Percentiles rank a stretch among this genome's conserved stretches.
phyloP scores from a whole-genome alignment of 495 filamentous ascomycete species.

The Tuber aestivum region DNA sequence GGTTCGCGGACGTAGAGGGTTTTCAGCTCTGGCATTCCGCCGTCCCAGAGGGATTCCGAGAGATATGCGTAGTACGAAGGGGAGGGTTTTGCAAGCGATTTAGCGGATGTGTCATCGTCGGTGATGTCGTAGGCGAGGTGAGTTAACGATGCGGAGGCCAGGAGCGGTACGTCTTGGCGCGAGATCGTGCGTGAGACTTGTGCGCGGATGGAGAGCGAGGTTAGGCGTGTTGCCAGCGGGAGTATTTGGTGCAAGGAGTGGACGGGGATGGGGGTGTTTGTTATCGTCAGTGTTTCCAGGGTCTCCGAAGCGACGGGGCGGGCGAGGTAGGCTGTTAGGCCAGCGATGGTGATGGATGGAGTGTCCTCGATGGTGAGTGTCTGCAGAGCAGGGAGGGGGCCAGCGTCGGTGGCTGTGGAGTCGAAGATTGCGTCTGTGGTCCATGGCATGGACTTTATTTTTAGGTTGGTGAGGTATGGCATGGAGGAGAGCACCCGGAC shows the following conservation, averaged over 20 bases:
- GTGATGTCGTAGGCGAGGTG: slow-evolving; percentile 78
- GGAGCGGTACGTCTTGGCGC: slow-evolving; percentile 53
- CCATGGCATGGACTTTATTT: slow-evolving; percentile 59
- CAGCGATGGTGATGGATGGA: slow-evolving; percentile 58
- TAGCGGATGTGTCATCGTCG: slow-evolving; percentile 51
- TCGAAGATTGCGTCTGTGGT: slow-evolving; percentile 72
- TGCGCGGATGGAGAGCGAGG: slow-evolving; percentile 41
- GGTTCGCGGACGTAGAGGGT: slow-evolving; percentile 80
- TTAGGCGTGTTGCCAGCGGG: slow-evolving; percentile 41
- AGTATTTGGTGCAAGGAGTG: slow-evolving; percentile 41
- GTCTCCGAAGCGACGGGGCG: slow-evolving; percentile 40
- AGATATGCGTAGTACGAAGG: slow-evolving; percentile 80
- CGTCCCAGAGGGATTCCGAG: slow-evolving; percentile 69
- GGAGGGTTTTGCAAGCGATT: slow-evolving; percentile 55
- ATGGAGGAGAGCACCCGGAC: slow-evolving; percentile 65
- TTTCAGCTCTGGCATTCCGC: slow-evolving; percentile 63
- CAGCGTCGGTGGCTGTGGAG: slow-evolving; percentile 58
- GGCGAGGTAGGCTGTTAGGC: slow-evolving; percentile 62
- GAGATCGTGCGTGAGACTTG: slow-evolving; percentile 43
- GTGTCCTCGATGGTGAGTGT: slow-evolving; percentile 59
- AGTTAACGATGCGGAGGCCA: slow-evolving; percentile 61
- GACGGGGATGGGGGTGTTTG: slow-evolving; percentile 58
- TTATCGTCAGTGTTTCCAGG: slow-evolving; percentile 48
- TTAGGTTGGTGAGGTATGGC: slow-evolving; percentile 62
- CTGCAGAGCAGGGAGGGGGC: slow-evolving; percentile 57